Evolutionary conservation across 2,329 filamentous ascomycete species (phyloP).

Genomic region (Sclerotinia subarctica): DNA sequence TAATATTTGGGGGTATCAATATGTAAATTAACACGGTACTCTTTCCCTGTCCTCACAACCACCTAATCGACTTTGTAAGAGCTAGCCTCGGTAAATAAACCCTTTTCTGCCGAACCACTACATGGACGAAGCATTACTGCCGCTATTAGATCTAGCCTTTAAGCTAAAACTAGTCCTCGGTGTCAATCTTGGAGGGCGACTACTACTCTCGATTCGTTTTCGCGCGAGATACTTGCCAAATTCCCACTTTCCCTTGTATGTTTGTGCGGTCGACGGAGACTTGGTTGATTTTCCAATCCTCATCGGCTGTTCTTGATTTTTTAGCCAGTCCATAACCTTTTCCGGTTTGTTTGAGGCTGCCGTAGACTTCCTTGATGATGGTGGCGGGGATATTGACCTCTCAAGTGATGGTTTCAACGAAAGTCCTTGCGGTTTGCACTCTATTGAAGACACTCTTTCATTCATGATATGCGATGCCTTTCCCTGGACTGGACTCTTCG

Average conservation of each 20-base stretch:
- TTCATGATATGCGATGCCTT: background rate
- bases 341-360: background rate
- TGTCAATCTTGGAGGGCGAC: background rate
- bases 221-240: slow-evolving; percentile 17
- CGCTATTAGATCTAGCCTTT: slow-evolving; percentile 3
- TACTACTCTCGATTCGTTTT: background rate
- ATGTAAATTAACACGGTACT: background rate
- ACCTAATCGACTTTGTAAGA: background rate
- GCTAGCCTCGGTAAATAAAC: background rate
- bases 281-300: background rate
- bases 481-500: background rate
- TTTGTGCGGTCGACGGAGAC: background rate
- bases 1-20: background rate
- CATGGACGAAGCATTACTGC: background rate
- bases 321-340: background rate
- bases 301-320: background rate
- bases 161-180: slow-evolving; percentile 14
- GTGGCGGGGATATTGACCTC: slow-evolving; percentile 1
- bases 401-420: background rate
- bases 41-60: background rate
- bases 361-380: background rate
- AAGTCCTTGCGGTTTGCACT: background rate
- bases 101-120: background rate
- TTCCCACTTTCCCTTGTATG: slow-evolving; percentile 2
- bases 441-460: background rate